These are phyloP conservation scores for Rosa hybrid DNA, from an alignment of 331 rosid genomes.

Conservation along the genomic window DNA sequence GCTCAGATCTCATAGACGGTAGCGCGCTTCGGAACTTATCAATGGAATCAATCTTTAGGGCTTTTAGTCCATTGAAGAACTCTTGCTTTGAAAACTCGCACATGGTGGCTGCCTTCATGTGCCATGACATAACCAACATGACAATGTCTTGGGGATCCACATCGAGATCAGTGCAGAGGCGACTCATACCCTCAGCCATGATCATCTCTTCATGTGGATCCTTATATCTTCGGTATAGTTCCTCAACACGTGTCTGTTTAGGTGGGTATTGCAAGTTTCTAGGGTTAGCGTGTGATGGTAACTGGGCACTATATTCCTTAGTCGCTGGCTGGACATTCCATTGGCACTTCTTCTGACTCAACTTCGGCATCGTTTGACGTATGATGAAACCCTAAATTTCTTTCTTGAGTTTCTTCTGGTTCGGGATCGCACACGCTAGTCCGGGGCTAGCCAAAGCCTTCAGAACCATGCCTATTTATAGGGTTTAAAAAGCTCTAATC, in stretches of 20 bases:
- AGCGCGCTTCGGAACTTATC: background rate
- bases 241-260: background rate
- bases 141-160: background rate
- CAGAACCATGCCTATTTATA: background rate
- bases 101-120: conserved; percentile 6
- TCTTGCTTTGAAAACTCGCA: background rate
- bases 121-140: conserved; percentile 9
- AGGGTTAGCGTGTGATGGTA: background rate
- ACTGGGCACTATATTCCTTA: background rate
- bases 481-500: background rate
- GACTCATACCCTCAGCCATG: background rate
- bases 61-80: background rate
- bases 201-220: background rate
- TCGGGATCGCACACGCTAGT: background rate
- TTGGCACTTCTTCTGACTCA: background rate
- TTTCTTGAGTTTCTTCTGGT: background rate
- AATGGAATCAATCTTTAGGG: background rate
- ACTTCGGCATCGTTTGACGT: background rate
- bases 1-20: background rate
- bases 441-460: background rate
- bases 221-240: background rate
- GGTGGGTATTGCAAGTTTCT: background rate
- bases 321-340: background rate
- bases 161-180: background rate
- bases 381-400: background rate